Evolutionary conservation across 805 yeast genomes (phyloP).

Genomic region (Starmerella sirachaensis): DNA sequence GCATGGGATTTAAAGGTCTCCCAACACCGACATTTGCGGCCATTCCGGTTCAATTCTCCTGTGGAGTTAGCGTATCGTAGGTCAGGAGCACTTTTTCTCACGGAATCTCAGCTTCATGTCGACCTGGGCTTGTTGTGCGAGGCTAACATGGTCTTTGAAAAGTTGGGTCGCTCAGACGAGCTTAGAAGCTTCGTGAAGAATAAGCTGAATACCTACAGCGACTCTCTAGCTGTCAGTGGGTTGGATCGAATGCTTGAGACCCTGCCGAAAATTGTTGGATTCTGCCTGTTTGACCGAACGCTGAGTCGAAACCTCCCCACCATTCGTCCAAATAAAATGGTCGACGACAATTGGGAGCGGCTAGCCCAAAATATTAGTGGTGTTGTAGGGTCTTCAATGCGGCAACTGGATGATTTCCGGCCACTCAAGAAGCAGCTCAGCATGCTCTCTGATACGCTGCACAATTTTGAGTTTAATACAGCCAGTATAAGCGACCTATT

Average conservation of each 20-base stretch:
- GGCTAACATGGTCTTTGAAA: slow-evolving; percentile 67
- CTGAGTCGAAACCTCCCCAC: slow-evolving; percentile 49
- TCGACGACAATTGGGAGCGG: slow-evolving; percentile 68
- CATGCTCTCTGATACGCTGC: slow-evolving; percentile 61
- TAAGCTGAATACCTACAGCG: slow-evolving; percentile 57
- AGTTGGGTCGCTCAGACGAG: slow-evolving; percentile 52
- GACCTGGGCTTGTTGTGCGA: slow-evolving; percentile 69
- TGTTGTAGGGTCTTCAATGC: slow-evolving; percentile 17
- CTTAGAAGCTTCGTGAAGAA: slow-evolving; percentile 53
- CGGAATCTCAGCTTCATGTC: slow-evolving; percentile 37
- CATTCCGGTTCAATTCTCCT: slow-evolving; percentile 70
- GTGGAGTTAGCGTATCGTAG: slow-evolving; percentile 70
- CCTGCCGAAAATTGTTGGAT: slow-evolving; percentile 50
- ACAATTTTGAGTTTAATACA: slow-evolving; percentile 52
- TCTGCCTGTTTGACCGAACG: slow-evolving; percentile 62
- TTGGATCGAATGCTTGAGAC: slow-evolving; percentile 33
- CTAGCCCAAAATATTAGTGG: slow-evolving; percentile 32
- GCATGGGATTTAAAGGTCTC: slow-evolving; percentile 45
- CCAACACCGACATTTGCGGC: slow-evolving; percentile 35
- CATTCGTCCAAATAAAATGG: slow-evolving; percentile 48
- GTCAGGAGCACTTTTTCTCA: slow-evolving; percentile 36
- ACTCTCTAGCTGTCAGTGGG: slow-evolving; percentile 45
- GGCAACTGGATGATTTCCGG: slow-evolving; percentile 27
- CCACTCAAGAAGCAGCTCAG: slow-evolving; percentile 52
- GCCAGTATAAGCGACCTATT: slow-evolving; percentile 51